These are phyloP conservation scores for Cronartium quercuum DNA, from an alignment of 1,284 basidiomycete genomes.

Conservation along the genomic window DNA sequence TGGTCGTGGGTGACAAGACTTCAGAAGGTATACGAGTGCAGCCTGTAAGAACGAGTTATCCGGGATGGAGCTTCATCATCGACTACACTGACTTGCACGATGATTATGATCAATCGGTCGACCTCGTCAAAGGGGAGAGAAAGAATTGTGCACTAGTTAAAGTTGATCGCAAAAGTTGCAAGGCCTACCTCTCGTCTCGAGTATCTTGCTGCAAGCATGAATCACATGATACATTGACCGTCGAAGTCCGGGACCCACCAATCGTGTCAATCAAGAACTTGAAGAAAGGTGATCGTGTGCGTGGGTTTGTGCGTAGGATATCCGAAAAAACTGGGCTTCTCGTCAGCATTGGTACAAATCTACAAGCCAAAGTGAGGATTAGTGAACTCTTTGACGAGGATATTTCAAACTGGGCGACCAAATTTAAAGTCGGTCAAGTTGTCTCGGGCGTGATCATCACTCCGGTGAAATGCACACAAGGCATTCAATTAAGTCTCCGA, in stretches of 20 bases:
- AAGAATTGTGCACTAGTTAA: constrained; percentile 14
- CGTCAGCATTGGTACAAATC: constrained; percentile 18
- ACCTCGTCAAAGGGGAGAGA: not conserved
- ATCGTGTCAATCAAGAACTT: constrained; percentile 7
- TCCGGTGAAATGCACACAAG: not conserved
- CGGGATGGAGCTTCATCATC: constrained; percentile 17
- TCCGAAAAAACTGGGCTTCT: constrained; percentile 2
- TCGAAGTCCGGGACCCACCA: constrained; percentile 10
- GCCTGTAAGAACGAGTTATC: not conserved
- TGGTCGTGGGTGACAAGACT: not conserved
- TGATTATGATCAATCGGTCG: constrained; percentile 18
- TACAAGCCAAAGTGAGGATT: constrained; percentile 4
- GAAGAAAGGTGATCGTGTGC: not conserved
- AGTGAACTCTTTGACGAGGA: constrained; percentile 17
- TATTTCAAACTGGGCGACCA: constrained; percentile 14
- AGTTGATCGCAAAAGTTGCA: constrained; percentile 2
- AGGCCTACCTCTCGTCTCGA: constrained; percentile 15
- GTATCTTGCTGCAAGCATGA: constrained; percentile 7
- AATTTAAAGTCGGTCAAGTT: constrained; percentile 28
- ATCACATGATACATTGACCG: not conserved
- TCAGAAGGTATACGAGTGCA: constrained; percentile 8
- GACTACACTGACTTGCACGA: constrained; percentile 28
- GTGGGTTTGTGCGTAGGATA: constrained; percentile 31
- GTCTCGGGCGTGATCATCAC: constrained; percentile 20
- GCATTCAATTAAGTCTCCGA: constrained; percentile 11